Evolutionary conservation across 345 rosid species (phyloP).

Genomic region (Pistacia vera): DNA sequence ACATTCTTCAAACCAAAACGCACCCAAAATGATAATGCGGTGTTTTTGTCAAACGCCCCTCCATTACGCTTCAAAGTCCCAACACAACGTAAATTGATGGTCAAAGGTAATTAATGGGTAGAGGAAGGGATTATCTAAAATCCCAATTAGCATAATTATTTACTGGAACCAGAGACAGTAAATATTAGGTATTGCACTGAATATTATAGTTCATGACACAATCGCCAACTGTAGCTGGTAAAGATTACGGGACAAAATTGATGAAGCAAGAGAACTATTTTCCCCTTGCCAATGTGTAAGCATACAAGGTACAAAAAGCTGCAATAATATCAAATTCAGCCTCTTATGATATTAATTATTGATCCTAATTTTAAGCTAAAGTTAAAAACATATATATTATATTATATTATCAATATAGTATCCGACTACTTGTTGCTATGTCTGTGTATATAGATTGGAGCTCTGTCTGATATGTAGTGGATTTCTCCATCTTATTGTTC

Average conservation of each 20-base stretch:
- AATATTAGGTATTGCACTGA: not conserved
- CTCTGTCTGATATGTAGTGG: not conserved
- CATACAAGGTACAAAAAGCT: not conserved
- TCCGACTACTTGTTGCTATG: not conserved
- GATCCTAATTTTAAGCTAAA: not conserved
- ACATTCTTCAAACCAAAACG: no score
- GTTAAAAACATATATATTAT: no score
- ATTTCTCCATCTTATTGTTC: not conserved
- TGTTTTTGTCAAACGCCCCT: no score
- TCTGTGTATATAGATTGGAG: not conserved
- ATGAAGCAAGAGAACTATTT: not conserved
- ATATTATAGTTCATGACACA: not conserved
- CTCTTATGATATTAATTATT: not conserved
- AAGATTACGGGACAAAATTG: conserved; percentile 9
- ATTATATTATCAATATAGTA: not conserved
- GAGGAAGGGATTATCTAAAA: no score
- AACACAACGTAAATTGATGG: no score
- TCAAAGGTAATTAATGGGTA: no score
- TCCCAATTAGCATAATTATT: no score
- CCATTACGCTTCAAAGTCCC: no score
- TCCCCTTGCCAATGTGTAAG: not conserved
- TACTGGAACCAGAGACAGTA: no score
- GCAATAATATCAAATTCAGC: conserved; percentile 8
- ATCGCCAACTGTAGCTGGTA: not conserved
- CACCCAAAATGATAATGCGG: no score